Conservation (phyloP, 345 rosid genomes). For the Sonneratia caseolaris region DNA sequence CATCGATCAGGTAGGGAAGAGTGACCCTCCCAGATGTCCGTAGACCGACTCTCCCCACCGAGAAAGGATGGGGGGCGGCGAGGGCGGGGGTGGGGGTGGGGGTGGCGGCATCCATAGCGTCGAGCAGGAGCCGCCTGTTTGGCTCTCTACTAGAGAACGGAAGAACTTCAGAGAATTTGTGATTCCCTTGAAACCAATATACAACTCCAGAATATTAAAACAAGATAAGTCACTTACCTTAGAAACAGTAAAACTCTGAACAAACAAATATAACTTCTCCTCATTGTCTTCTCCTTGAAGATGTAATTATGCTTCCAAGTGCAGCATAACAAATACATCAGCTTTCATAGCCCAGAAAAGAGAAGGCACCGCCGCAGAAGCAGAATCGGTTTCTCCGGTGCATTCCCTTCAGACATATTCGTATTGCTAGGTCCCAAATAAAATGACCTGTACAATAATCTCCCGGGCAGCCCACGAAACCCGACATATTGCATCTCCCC, state of each 20-base stretch:
- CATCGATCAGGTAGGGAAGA: too few relatives aligned
- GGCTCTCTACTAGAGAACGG: too few relatives aligned
- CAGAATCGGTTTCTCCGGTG: neutral
- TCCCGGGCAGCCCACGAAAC: neutral
- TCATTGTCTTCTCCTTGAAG: neutral
- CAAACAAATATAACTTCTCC: neutral
- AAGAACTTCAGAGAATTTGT: too few relatives aligned
- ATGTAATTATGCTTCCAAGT: neutral
- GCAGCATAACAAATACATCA: neutral
- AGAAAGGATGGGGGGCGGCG: too few relatives aligned
- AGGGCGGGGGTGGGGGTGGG: too few relatives aligned
- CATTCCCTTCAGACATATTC: neutral
- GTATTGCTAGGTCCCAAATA: conserved; percentile 18
- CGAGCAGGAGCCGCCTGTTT: too few relatives aligned
- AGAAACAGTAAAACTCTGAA: neutral
- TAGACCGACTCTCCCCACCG: too few relatives aligned
- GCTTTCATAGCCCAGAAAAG: neutral
- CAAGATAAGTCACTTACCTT: neutral
- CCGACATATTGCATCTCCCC: neutral
- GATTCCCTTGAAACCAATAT: too few relatives aligned
- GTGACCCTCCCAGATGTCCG: too few relatives aligned
- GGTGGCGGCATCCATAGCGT: too few relatives aligned
- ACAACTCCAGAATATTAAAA: too few relatives aligned
- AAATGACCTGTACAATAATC: conserved; percentile 25
- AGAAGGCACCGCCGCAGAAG: neutral